Evolutionary conservation across 768 basidiomycete species (phyloP).

Genomic region (Termitomyces sp.): DNA sequence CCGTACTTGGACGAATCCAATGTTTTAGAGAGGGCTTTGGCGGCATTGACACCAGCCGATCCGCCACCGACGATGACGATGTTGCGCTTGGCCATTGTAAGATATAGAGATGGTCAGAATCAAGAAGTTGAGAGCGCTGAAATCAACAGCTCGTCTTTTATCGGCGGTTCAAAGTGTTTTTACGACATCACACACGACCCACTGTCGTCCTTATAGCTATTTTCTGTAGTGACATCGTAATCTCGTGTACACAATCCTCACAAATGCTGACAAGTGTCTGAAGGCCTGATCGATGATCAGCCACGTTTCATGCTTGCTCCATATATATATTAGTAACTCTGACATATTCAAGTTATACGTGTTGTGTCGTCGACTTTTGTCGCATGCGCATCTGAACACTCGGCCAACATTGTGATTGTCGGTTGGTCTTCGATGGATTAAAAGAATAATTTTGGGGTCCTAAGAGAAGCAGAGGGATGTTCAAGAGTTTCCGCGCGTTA

Average conservation of each 20-base stretch:
- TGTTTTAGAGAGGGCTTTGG: conserved; percentile 43
- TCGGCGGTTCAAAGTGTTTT: not conserved
- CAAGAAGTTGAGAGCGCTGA: not conserved
- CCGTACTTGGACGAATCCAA: conserved; percentile 47
- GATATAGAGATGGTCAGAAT: not conserved
- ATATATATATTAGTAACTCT: not conserved
- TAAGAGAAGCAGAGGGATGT: too few species aligned
- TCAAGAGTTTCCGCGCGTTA: too few species aligned
- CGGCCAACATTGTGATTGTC: too few species aligned
- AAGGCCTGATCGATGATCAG: too few species aligned
- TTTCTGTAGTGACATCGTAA: too few species aligned
- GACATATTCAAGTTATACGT: too few species aligned
- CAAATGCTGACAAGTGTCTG: not conserved
- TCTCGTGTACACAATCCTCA: not conserved
- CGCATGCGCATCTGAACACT: too few species aligned
- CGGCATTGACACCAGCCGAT: conserved; percentile 47
- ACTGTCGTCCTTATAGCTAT: too few species aligned
- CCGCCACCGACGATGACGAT: conserved; percentile 55
- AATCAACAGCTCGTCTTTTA: not conserved
- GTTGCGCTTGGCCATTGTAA: conserved; percentile 17
- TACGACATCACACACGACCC: not conserved
- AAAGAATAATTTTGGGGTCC: too few species aligned
- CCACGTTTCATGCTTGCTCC: not conserved
- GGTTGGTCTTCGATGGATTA: too few species aligned
- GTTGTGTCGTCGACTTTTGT: too few species aligned